Base-by-base conservation (phyloP, 1,139 yeast genomes). In the Candida sojae region DNA sequence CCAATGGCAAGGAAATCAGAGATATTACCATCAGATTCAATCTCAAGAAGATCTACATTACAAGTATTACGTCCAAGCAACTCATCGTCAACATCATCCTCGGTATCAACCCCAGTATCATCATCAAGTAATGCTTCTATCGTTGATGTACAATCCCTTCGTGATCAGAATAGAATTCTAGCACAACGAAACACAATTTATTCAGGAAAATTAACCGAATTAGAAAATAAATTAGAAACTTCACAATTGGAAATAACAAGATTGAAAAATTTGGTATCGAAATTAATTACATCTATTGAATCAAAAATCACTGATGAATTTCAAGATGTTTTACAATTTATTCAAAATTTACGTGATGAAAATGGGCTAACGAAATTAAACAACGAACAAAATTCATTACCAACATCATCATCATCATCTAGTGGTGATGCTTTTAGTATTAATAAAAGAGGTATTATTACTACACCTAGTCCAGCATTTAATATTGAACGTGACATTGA, bases 101-200 rank as follows among this genome's bases (percentile, higher is more conserved):
- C n/a, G n/a, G n/a, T n/a, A 10, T 6, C 34, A 39, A 9, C 42
- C 37, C 6, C 26, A 29, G 10, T 17, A 11, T 21, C 11, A 29
- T 13, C 29, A 21, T 13, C 38, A 11, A 34, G 38, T n/a, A 35
- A 43, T 38, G 40, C 29, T 23, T 8, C 25, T 10, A n/a, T 12
- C 9, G 6, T 25, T 37, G 13, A 23, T 48, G 21, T 17, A 7
- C 42, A 40, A 11, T 34, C 40, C 9, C 49, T 42, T 28, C 37
- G 34, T 6, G 50, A 52, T 9, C 85, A 84, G 57, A 84, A 84
- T 61, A 71, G 70, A 51, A 73, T 79, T 17, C 63, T 85, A 36
- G 86, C 87, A 0, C 77, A 74, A 53, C 78, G 77, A 48, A 84
- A 83, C 59, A 75, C 83, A 6, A 61, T 73, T 23, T 66, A 84